Percentiles rank a stretch among this genome's conserved stretches.
These are phyloP conservation scores for Syncephalastrum sp. DNA, from an alignment of 371 early-diverging fungal species.

Conservation along the genomic window DNA sequence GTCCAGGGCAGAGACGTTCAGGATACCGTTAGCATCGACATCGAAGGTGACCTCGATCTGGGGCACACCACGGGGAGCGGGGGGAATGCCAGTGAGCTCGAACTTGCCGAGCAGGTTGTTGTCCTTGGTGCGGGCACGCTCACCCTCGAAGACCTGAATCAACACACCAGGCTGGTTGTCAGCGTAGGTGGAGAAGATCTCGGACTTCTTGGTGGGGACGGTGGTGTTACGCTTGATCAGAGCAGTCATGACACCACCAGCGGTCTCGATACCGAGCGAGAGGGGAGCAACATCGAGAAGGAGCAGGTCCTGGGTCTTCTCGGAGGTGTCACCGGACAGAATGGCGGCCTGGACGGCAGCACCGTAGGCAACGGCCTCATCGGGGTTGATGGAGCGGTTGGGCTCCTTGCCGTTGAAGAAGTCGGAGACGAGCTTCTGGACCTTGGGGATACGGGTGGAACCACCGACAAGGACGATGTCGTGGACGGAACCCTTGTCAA, in stretches of 20 bases:
- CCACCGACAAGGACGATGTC: conserved; percentile 99
- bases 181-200: conserved; percentile 97
- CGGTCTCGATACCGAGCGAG: conserved; percentile 94
- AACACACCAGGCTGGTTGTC: conserved; percentile 98
- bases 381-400: conserved; percentile 91
- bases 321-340: conserved; percentile 72
- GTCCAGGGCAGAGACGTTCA: conserved; percentile 92
- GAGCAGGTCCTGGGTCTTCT: conserved; percentile 75
- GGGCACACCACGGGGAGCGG: conserved; percentile 88
- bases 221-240: conserved; percentile 97
- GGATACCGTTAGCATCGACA: conserved; percentile 93
- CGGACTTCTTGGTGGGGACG: conserved; percentile 96
- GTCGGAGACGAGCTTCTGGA: conserved; percentile 96
- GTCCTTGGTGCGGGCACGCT: conserved; percentile 95
- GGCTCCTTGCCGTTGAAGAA: conserved; percentile 86
- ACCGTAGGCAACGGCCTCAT: conserved; percentile 96
- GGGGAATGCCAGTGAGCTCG: conserved; percentile 89
- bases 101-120: conserved; percentile 97
- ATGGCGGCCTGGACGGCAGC: conserved; percentile 93
- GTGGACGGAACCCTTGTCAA: conserved; percentile 88
- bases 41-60: conserved; percentile 93
- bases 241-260: conserved; percentile 96
- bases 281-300: conserved; percentile 92
- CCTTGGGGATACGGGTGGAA: conserved; percentile 99
- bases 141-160: conserved; percentile 98